phyloP scores from a whole-genome alignment of 352 stramenopile genomes.

The Phytophthora pisi region DNA sequence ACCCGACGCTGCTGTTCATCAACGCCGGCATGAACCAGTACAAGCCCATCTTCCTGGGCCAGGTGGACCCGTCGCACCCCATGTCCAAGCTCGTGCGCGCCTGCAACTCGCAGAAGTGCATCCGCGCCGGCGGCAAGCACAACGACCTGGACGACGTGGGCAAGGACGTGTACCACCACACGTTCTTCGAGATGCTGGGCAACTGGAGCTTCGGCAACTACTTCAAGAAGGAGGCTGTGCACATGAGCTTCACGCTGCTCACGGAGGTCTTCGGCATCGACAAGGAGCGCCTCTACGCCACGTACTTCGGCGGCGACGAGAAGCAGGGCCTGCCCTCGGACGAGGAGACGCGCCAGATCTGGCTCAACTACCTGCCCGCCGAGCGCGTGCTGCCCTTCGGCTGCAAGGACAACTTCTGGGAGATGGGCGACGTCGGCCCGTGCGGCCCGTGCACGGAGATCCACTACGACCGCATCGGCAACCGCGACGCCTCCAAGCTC shows the following conservation, averaged over 20 bases:
- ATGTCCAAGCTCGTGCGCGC: conserved; percentile 93
- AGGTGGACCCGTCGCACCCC: conserved; percentile 93
- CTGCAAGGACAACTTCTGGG: conserved; percentile 99
- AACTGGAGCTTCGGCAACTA: conserved; percentile 99
- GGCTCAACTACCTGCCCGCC: conserved; percentile 86
- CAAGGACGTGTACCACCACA: conserved; percentile 99
- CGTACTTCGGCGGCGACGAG: conserved; percentile 98
- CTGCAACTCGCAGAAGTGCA: conserved; percentile 99
- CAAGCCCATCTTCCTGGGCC: conserved; percentile 99
- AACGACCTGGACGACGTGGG: conserved; percentile 99
- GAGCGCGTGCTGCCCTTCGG: conserved; percentile 94
- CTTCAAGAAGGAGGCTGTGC: conserved; percentile 98
- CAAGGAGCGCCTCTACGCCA: conserved; percentile 95
- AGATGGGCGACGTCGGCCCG: conserved; percentile 99
- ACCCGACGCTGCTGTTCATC: conserved; percentile 99
- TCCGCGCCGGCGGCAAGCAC: conserved; percentile 99
- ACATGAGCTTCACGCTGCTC: conserved; percentile 97
- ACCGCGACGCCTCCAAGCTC: conserved; percentile 90
- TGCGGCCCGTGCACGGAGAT: conserved; percentile 99
- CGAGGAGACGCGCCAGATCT: conserved; percentile 93
- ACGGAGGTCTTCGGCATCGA: conserved; percentile 96
- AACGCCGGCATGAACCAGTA: conserved; percentile 99
- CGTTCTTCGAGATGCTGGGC: conserved; percentile 99
- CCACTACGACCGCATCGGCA: conserved; percentile 98
- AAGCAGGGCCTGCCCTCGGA: conserved; percentile 80